Conservation (phyloP, 2,329 filamentous ascomycete genomes). For the Xylaria polymorpha region DNA sequence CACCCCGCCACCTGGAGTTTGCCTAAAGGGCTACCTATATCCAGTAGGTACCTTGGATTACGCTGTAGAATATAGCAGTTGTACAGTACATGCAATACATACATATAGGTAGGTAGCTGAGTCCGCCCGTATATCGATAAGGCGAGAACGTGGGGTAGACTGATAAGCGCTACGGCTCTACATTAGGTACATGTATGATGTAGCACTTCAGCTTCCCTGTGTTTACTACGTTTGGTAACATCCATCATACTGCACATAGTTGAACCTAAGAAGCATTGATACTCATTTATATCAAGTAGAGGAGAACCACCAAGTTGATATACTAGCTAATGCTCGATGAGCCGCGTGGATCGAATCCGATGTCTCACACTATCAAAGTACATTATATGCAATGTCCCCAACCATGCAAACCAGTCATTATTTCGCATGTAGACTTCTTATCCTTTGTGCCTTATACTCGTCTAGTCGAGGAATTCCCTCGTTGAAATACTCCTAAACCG, state of each 20-base stretch:
- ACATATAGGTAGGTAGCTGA: too few relatives aligned
- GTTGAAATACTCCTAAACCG: slow-evolving; percentile 26
- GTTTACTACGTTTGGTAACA: neutral
- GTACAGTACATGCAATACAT: too few relatives aligned
- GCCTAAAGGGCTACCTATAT: neutral
- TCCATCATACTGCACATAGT: too few relatives aligned
- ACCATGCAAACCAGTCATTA: slow-evolving; percentile 34
- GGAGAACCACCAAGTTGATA: neutral
- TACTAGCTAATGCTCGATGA: slow-evolving; percentile 20
- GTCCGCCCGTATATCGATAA: slow-evolving; percentile 10
- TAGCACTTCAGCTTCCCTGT: neutral
- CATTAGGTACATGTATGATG: too few relatives aligned
- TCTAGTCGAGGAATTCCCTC: slow-evolving; percentile 14
- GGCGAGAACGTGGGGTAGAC: slow-evolving; percentile 24
- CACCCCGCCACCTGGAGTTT: neutral
- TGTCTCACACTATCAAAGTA: neutral
- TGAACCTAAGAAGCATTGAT: neutral
- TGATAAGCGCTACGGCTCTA: neutral
- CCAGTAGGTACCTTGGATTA: too few relatives aligned
- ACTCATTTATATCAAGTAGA: neutral
- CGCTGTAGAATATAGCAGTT: too few relatives aligned
- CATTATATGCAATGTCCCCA: slow-evolving; percentile 19
- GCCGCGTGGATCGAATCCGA: neutral
- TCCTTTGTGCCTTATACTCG: slow-evolving; percentile 17
- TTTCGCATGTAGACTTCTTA: slow-evolving; percentile 34